Base-by-base conservation (phyloP, 1,284 basidiomycete species). In the Leccinum laetum region DNA sequence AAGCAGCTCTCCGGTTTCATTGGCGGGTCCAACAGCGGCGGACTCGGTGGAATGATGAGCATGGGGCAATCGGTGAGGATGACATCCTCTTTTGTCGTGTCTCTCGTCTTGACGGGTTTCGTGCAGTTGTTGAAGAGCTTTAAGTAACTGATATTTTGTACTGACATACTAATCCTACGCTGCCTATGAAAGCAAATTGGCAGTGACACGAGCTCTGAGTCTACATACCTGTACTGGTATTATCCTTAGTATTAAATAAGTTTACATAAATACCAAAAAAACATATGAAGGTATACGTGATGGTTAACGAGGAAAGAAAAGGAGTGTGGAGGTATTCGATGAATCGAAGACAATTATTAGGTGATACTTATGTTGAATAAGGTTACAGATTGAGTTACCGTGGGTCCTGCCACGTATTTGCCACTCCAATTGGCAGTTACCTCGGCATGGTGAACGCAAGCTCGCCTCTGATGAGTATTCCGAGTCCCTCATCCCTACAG, bases 1-100 rank as follows among this genome's bases (percentile, higher is more conserved):
- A 86, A 84, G 56, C 89, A 91, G 78, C 81, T 91, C 66, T 79
- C 83, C 55, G 71, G 78, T 8, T 74, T 78, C 2, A 79, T 78
- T 26, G 89, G 89, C 7, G 89, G 89, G 0, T 75, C 81, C 14
- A 84, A 86, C 73, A 91, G 88, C 32, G 91, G 92, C 59, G 90
- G 90, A 6, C 71, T 92, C 16, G 7, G 53, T 55, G 24, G 26
- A 3, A 24, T 55, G 53, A 26, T 26, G 24, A 26, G 53, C 9
- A 26, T 55, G 24, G 53, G 53, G 8, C 11, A 55, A 26, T 24
- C 53, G 24, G 53, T 55, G 53, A 55, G 53, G 16, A 26, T 26
- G 16, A 10, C 5, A 2, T 55, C 0, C 18, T 2, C 5, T 26
- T 55, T 29, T 55, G 26, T 53, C 8, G 46, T 49, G 11, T 26